Evolutionary conservation across 163 green algal genomes (phyloP), one percentile per base, ranked within the genome.

Genomic region (Chlorella variabilis): DNA sequence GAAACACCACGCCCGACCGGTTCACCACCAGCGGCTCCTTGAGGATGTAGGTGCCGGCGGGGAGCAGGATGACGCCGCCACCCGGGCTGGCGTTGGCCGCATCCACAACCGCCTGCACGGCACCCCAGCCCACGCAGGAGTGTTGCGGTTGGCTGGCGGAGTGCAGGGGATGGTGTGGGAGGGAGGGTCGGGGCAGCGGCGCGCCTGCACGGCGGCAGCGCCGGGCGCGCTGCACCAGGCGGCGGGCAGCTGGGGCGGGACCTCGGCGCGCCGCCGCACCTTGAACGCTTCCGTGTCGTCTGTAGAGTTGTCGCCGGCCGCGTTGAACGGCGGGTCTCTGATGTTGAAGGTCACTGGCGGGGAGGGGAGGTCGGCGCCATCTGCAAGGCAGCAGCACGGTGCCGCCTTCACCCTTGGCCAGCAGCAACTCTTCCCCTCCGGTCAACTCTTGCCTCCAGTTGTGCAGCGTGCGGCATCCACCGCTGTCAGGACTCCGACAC

Each of bases 281-380:
- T 36, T 67, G 59, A 67, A 21, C 8, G 59, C 59, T 39, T 17
- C 48, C 0, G 70, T 77, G 45, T 77, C 70, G 33, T 77, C 70
- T 4, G 45, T 66, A 18, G 49, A 20, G 3, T 36, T 36, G 33
- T 77, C 70, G 4, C 45, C 70, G 31, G 33, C 48, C 17, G 70
- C 70, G 33, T 34, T 48, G 31, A 36, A 65, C 11, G 68, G 45
- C 3, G 66, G 38, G 41, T 7, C 11, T 8, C 21, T 42, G 18
- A 77, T 7, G 31, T 77, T 66, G 31, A 36, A 34, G 2, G 38
- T 5, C 18, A 67, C 49, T 48, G 45, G 21, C 38, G 31, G 20
- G 15, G 45, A 48, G 17, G 18, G 70, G 23, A 45, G 45, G 70
- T 2, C n/a, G 31, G 45, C 17, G 6, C 70, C 48, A 25, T 65